Percentiles rank a stretch among this genome's conserved stretches.
These are phyloP conservation scores for Oryza rufipogon DNA, from an alignment of 176 grass and related monocot genomes.

Conservation along the genomic window DNA sequence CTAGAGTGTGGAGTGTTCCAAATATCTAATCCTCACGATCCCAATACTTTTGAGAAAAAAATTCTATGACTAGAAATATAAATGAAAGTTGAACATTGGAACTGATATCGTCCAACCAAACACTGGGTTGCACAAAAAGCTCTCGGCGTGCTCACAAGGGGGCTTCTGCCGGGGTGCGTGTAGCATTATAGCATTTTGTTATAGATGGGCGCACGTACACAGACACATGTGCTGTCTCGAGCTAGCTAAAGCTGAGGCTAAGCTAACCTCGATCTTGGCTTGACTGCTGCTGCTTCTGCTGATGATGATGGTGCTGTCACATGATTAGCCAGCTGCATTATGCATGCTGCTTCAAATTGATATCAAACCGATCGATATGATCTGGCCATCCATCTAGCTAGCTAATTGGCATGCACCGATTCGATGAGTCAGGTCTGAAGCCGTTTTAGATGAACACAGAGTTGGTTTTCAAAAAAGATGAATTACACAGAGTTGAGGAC, in stretches of 20 bases:
- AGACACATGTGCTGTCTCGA: slow-evolving; percentile 47
- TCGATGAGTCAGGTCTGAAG: neutral
- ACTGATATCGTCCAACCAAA: neutral
- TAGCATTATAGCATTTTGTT: neutral
- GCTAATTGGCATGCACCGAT: neutral
- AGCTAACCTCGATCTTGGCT: slow-evolving; percentile 5
- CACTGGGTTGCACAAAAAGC: neutral
- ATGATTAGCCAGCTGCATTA: neutral
- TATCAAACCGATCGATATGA: neutral
- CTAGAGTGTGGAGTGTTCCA: no score
- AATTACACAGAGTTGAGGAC: no score
- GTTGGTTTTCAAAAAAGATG: no score
- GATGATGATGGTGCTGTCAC: neutral
- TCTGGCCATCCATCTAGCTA: no score
- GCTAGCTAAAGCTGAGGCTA: neutral
- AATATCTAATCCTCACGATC: no score
- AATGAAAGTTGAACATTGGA: no score
- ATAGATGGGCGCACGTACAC: slow-evolving; percentile 40
- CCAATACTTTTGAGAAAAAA: no score
- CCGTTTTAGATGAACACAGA: neutral
- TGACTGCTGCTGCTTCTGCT: neutral
- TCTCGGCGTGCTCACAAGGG: neutral
- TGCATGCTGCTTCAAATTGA: neutral
- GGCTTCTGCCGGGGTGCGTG: neutral
- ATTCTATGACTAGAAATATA: no score